A percentile compares a stretch with the other conserved stretches of the same genome.
Evolutionary conservation across 345 rosid species (phyloP).

Genomic region (Nephelium lappaceum): DNA sequence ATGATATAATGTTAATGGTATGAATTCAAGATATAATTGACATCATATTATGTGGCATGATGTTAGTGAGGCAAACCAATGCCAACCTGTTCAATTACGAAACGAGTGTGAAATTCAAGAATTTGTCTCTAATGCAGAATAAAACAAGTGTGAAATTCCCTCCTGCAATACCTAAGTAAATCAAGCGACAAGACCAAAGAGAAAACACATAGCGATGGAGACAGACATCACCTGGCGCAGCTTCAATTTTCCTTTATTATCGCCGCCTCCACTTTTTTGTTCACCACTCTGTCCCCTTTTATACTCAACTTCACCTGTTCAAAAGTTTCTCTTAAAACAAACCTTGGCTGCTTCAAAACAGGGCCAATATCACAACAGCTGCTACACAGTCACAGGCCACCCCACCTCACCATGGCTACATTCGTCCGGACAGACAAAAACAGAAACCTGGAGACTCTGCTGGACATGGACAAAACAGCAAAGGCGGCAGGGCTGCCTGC

Average conservation of each 20-base stretch:
- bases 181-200: conserved; percentile 28
- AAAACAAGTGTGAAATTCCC: not conserved
- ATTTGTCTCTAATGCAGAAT: not conserved
- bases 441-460: conserved; percentile 49
- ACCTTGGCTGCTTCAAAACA: not conserved
- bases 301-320: not conserved
- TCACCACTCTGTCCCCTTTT: not conserved
- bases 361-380: not conserved
- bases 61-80: too few species aligned
- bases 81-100: too few species aligned
- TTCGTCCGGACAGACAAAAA: conserved; percentile 8
- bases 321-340: too few species aligned
- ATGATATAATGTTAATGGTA: too few species aligned
- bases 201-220: not conserved
- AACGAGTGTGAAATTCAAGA: too few species aligned
- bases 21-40: too few species aligned
- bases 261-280: not conserved
- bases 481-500: conserved; percentile 10
- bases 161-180: conserved; percentile 33
- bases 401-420: conserved; percentile 22
- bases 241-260: conserved; percentile 8
- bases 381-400: not conserved
- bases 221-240: not conserved
- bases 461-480: conserved; percentile 43
- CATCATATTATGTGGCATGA: too few species aligned